Percentiles rank a stretch among this genome's conserved stretches.
phyloP scores from a whole-genome alignment of 2,329 filamentous ascomycete species.

The Colletotrichum shisoi region DNA sequence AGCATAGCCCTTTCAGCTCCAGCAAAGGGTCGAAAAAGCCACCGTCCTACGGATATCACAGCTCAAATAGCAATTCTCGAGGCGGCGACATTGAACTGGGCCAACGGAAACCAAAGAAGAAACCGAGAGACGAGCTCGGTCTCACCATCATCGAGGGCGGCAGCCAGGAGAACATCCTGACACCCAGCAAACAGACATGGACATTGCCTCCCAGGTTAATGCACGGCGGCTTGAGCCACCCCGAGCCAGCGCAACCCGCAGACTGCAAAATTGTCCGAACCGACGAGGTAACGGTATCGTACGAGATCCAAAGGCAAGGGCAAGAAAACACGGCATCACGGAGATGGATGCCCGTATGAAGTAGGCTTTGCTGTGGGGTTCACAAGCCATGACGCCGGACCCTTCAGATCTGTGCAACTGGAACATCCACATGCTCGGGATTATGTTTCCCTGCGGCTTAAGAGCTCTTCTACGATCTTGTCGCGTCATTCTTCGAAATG shows the following conservation, averaged over 20 bases:
- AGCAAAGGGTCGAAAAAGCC: constrained; percentile 40
- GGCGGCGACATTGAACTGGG: constrained; percentile 24
- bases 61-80: neutral
- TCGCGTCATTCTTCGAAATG: too few species aligned
- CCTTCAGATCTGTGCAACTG: too few species aligned
- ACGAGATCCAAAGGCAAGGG: neutral
- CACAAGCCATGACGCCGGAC: too few species aligned
- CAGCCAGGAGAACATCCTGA: constrained; percentile 38
- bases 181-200: neutral
- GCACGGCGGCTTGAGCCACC: neutral
- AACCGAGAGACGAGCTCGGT: constrained; percentile 32
- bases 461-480: too few species aligned
- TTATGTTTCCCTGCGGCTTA: too few species aligned
- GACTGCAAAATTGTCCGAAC: neutral
- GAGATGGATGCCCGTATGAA: neutral
- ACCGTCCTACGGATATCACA: neutral
- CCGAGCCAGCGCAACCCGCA: neutral
- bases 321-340: neutral
- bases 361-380: too few species aligned
- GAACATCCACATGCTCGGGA: too few species aligned
- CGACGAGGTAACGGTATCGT: neutral
- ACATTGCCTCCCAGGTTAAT: neutral
- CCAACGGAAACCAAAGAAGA: constrained; percentile 30
- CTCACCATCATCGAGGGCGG: constrained; percentile 38
- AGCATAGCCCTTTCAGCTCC: constrained; percentile 24